Conservation (phyloP, 2,329 filamentous ascomycete genomes). For the Colletotrichum brevisporum region DNA sequence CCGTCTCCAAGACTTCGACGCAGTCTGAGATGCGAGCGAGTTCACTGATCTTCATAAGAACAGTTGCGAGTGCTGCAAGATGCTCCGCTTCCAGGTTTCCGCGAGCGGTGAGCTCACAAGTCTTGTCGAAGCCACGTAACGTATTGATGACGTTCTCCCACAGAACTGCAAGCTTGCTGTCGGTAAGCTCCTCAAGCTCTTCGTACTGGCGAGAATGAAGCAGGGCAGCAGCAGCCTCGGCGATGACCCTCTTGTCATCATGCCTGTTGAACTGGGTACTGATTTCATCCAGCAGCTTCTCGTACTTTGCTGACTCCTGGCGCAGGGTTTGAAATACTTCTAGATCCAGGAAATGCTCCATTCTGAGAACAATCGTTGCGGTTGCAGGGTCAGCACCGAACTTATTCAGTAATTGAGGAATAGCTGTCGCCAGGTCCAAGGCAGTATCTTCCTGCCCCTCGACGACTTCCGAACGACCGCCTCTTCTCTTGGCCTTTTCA, state of each 20-base stretch:
- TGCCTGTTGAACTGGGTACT: conserved; percentile 96
- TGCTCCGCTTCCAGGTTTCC: conserved; percentile 76
- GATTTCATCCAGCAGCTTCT: conserved; percentile 88
- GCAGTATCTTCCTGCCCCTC: conserved; percentile 85
- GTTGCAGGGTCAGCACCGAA: conserved; percentile 92
- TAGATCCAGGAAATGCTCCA: conserved; percentile 89
- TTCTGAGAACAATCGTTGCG: conserved; percentile 85
- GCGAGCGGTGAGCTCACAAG: conserved; percentile 78
- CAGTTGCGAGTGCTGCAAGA: conserved; percentile 79
- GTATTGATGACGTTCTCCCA: conserved; percentile 89
- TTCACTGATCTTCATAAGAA: conserved; percentile 84
- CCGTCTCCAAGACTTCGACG: conserved; percentile 79
- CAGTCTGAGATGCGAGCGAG: conserved; percentile 85
- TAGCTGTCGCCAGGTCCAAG: conserved; percentile 80
- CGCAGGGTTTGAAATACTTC: conserved; percentile 90
- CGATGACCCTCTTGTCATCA: conserved; percentile 85
- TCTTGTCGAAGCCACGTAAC: conserved; percentile 79
- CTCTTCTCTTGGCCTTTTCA: conserved; percentile 70
- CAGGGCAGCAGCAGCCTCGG: conserved; percentile 85
- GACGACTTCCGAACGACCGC: conserved; percentile 72
- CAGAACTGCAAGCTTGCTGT: conserved; percentile 82
- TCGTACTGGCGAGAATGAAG: conserved; percentile 89
- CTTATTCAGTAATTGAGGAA: conserved; percentile 91
- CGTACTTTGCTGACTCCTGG: conserved; percentile 86
- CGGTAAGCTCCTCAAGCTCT: conserved; percentile 88